Evolutionary conservation across 208 protist genomes (phyloP).

Genomic region (Crithidia fasciculata): DNA sequence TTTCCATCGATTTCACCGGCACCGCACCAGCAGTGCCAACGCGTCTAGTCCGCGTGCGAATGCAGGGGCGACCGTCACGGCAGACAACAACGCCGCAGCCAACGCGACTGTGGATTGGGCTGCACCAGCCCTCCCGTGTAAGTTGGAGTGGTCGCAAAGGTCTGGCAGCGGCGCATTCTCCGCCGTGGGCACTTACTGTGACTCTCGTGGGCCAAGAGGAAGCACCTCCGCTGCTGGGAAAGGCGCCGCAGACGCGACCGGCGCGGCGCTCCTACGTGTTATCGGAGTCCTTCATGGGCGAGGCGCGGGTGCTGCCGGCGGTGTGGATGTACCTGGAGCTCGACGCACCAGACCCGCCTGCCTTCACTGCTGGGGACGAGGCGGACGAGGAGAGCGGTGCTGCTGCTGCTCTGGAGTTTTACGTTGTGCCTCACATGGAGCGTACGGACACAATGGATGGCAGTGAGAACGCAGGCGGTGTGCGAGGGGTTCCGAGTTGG

Average conservation of each 20-base stretch:
- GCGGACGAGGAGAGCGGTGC: not conserved
- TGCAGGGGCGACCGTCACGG: constrained; percentile 7
- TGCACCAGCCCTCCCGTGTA: constrained; percentile 45
- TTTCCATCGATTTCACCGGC: constrained; percentile 41
- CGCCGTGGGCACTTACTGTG: constrained; percentile 45
- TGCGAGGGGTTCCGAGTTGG: not conserved
- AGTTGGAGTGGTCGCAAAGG: not conserved
- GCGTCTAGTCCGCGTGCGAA: constrained; percentile 45
- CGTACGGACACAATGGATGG: not conserved
- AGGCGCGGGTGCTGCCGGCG: constrained; percentile 40
- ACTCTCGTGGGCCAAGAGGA: constrained; percentile 46
- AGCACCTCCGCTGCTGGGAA: not conserved
- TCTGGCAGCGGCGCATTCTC: not conserved
- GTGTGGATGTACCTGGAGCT: constrained; percentile 84
- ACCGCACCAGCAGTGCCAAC: constrained; percentile 30
- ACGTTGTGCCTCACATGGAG: constrained; percentile 58
- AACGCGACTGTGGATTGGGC: constrained; percentile 67
- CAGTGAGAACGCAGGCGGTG: not conserved
- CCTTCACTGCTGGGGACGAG: not conserved
- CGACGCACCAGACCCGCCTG: constrained; percentile 17
- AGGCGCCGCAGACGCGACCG: constrained; percentile 3
- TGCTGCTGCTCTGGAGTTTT: constrained; percentile 36
- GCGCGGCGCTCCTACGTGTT: constrained; percentile 43
- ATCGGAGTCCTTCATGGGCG: constrained; percentile 63
- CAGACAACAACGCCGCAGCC: not conserved